A percentile compares a stretch with the other conserved stretches of the same genome.
Evolutionary conservation across 73 alveolate genomes (phyloP).

Genomic region (Stentor roeselii): DNA sequence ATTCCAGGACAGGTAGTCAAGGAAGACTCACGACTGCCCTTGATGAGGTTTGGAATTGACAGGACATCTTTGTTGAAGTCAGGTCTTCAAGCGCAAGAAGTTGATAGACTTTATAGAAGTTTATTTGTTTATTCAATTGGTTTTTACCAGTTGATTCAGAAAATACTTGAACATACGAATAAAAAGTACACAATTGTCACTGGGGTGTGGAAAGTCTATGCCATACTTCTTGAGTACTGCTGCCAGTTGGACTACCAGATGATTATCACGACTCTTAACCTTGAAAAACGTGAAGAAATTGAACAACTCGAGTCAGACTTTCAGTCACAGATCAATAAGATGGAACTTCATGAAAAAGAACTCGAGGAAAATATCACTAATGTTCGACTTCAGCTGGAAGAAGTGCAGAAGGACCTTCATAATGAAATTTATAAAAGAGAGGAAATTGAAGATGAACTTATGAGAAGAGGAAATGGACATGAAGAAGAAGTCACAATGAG

Average conservation of each 20-base stretch:
- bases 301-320: not conserved
- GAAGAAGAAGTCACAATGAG: not conserved
- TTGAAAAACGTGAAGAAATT: not conserved
- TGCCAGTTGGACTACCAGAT: not conserved
- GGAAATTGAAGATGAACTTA: not conserved
- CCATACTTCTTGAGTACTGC: not conserved
- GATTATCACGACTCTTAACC: not conserved
- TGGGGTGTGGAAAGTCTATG: not conserved
- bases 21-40: not conserved
- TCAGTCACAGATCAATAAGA: not conserved
- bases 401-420: not conserved
- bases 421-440: not conserved
- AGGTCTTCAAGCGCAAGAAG: not conserved
- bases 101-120: not conserved
- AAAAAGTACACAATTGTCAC: not conserved
- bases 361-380: not conserved
- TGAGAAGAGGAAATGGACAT: not conserved
- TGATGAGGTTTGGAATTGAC: not conserved
- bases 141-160: not conserved
- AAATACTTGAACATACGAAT: not conserved
- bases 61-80: not conserved
- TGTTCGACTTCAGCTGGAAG: not conserved
- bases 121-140: not conserved
- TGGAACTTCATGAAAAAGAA: not conserved
- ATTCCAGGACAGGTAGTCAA: constrained; percentile 57